Base-by-base conservation (phyloP, 1,139 yeast genomes). In the Geotrichum australiense region DNA sequence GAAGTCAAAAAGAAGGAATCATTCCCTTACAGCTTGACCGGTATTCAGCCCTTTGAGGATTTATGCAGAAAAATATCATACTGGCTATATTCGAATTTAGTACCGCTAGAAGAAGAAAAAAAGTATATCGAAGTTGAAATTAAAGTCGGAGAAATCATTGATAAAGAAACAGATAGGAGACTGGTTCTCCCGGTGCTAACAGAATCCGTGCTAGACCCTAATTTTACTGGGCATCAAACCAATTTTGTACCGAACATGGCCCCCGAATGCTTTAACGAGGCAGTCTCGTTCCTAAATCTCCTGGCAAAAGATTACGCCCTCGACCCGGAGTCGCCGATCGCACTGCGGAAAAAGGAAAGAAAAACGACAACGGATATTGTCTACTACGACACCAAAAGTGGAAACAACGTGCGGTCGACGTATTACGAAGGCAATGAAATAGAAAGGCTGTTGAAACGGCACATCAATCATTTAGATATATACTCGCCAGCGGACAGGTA, bases 21-120 rank as follows among this genome's bases (percentile, higher is more conserved):
- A 11, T 12, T 34, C 56, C 51, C 62, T 50, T 66, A 54, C 4
- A 75, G 80, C 44, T 71, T 85, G 18, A 74, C 86, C 1, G 86
- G 86, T 8, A 68, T 78, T 1, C 74, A 80, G 21, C 96, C 96
- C 1, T 81, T 84, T 39, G 86, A 85, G 52, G 91, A 86, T 52
- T 68, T 85, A 40, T 82, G 91, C 3, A 73, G 91, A 53, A 76
- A 85, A 30, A 77, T 87, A 5, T 84, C 94, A 12, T 86, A 82
- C 53, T 87, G 96, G 96, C 71, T 87, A 4, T 87, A 81, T 67
- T 89, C 94, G 22, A 81, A 83, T 50, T 70, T 86, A 43, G 70
- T 71, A 34, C 79, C 80, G 28, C 69, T 85, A 36, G 74, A 74
- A 15, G 76, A 74, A 11, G 73, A 76, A 49, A 69, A 85, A 30